Evolutionary conservation across 2,329 filamentous ascomycete species (phyloP).

Genomic region (Coniochaeta ligniaria): DNA sequence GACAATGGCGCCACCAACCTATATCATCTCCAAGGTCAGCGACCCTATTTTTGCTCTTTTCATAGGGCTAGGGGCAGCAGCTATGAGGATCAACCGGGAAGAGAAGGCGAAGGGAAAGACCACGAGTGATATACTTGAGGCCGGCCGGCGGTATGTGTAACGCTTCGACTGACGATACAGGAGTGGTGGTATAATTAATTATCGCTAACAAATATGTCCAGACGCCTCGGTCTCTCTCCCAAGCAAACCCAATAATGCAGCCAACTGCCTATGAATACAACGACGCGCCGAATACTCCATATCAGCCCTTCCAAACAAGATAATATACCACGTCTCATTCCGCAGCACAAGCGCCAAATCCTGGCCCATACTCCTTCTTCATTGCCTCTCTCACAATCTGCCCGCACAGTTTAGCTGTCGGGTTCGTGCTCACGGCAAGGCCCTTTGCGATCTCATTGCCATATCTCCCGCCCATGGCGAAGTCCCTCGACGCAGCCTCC

Average conservation of each 20-base stretch:
- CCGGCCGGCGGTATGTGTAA: slow-evolving; percentile 33
- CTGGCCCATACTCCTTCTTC: slow-evolving; percentile 59
- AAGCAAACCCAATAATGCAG: slow-evolving; percentile 6
- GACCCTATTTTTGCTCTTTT: slow-evolving; percentile 53
- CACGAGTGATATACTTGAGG: slow-evolving; percentile 40
- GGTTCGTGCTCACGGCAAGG: slow-evolving; percentile 58
- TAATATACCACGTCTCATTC: background rate
- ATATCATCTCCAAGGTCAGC: slow-evolving; percentile 52
- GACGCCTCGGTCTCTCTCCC: slow-evolving; percentile 20
- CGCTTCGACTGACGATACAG: background rate
- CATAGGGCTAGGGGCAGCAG: slow-evolving; percentile 49
- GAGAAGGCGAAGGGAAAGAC: slow-evolving; percentile 50
- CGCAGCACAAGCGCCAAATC: slow-evolving; percentile 27
- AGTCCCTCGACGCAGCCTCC: slow-evolving; percentile 54
- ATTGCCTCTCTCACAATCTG: slow-evolving; percentile 63
- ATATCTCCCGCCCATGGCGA: slow-evolving; percentile 56
- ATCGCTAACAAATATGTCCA: slow-evolving; percentile 9
- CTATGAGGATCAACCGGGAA: slow-evolving; percentile 51
- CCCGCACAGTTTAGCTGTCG: slow-evolving; percentile 62
- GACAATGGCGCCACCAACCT: slow-evolving; percentile 45
- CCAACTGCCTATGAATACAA: background rate
- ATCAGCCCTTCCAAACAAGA: background rate
- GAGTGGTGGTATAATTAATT: background rate
- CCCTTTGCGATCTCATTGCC: slow-evolving; percentile 60
- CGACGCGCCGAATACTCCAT: background rate